phyloP scores from a whole-genome alignment of 805 yeast species.

The Hanseniaspora valbyensis region DNA sequence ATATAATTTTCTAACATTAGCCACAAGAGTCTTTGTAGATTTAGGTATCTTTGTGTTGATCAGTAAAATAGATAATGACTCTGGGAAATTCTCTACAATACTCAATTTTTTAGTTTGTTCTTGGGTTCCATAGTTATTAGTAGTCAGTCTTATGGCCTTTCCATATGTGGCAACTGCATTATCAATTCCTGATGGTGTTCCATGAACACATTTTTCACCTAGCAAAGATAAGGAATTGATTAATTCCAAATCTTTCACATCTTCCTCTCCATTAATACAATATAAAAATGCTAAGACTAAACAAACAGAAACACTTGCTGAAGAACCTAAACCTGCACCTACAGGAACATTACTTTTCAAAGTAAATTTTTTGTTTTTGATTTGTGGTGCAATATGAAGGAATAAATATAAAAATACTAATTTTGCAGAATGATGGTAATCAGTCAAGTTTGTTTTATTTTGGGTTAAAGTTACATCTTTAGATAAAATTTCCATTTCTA shows the following conservation, averaged over 20 bases:
- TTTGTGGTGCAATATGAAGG: constrained; percentile 42
- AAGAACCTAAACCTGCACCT: constrained; percentile 94
- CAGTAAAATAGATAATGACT: constrained; percentile 51
- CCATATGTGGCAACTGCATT: constrained; percentile 94
- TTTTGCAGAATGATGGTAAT: constrained; percentile 66
- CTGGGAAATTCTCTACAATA: constrained; percentile 45
- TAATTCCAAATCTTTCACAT: constrained; percentile 37
- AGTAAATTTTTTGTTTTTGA: constrained; percentile 46
- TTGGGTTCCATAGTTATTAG: constrained; percentile 23
- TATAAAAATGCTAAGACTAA: constrained; percentile 60
- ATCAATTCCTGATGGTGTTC: constrained; percentile 93
- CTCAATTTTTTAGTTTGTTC: constrained; percentile 17
- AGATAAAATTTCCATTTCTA: constrained; percentile 48
- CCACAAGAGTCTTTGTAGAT: constrained; percentile 73
- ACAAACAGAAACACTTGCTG: constrained; percentile 83
- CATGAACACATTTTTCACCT: constrained; percentile 93
- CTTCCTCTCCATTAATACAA: constrained; percentile 19
- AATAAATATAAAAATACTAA: constrained; percentile 74
- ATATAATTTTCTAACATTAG: constrained; percentile 52
- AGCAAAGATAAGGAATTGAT: constrained; percentile 80
- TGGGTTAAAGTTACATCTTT: constrained; percentile 29
- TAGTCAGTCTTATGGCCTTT: constrained; percentile 65
- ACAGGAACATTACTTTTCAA: constrained; percentile 80
- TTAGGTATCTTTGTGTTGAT: constrained; percentile 84
- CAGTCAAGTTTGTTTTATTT: constrained; percentile 34